These are phyloP conservation scores for Paspalum vaginatum DNA, from an alignment of 176 grass and related monocot species.

Conservation along the genomic window DNA sequence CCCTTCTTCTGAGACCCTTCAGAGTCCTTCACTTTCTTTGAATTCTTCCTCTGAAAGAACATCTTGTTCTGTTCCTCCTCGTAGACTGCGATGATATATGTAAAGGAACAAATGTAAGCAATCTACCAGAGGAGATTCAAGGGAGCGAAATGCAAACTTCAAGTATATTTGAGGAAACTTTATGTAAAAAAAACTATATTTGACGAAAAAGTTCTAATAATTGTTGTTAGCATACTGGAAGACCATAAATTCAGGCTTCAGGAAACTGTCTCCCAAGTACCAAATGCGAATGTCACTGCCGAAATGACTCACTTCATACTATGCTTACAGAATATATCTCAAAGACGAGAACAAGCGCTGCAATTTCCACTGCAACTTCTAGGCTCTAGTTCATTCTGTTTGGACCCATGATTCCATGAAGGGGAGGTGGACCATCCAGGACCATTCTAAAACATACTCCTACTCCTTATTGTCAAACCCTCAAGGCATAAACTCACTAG, in stretches of 20 bases:
- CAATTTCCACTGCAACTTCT: neutral
- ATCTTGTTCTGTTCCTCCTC: constrained; percentile 29
- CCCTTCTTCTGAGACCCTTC: constrained; percentile 44
- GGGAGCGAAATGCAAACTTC: constrained; percentile 2
- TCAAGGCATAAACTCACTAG: neutral
- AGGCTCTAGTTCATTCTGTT: neutral
- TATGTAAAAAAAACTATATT: neutral
- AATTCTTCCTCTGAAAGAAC: constrained; percentile 58
- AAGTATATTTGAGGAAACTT: neutral
- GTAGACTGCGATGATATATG: constrained; percentile 36
- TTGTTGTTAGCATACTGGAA: too few relatives aligned
- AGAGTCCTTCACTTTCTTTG: constrained; percentile 52
- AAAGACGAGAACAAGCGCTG: neutral
- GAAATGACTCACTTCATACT: neutral
- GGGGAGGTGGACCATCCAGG: neutral
- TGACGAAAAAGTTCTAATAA: too few relatives aligned
- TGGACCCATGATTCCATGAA: neutral
- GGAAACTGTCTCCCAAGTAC: too few relatives aligned
- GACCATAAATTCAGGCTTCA: too few relatives aligned
- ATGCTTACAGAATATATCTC: neutral
- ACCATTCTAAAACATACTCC: constrained; percentile 2
- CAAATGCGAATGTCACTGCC: too few relatives aligned
- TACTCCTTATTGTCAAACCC: neutral
- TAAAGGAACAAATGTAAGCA: constrained; percentile 5
- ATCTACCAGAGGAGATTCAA: neutral